These are phyloP conservation scores for Claviceps cyperi DNA, from an alignment of 2,329 filamentous ascomycete genomes.

Conservation along the genomic window DNA sequence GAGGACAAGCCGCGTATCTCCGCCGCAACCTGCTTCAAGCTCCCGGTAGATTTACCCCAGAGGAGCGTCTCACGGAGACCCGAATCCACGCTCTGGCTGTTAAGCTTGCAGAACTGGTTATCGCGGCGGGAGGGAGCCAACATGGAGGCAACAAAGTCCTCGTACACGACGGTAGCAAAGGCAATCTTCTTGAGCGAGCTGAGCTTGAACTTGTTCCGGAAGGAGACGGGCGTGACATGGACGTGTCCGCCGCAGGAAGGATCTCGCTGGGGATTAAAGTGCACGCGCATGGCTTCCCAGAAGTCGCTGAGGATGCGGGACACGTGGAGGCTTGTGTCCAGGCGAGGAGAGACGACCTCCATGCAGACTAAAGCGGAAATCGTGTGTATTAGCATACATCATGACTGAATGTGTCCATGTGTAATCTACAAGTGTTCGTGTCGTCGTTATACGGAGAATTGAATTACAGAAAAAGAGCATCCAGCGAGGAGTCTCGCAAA, in stretches of 20 bases:
- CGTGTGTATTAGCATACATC: not conserved
- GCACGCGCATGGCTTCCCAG: slow-evolving; percentile 27
- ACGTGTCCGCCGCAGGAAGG: slow-evolving; percentile 24
- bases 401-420: not conserved
- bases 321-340: slow-evolving; percentile 20
- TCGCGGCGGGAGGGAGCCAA: slow-evolving; percentile 19
- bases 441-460: not conserved
- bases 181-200: slow-evolving; percentile 22
- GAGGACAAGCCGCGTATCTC: slow-evolving; percentile 13
- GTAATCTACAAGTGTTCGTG: not conserved
- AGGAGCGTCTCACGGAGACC: slow-evolving; percentile 16
- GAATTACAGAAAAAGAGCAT: too few species aligned
- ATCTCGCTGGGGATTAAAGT: slow-evolving; percentile 23
- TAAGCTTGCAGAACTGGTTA: slow-evolving; percentile 22
- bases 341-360: slow-evolving; percentile 25
- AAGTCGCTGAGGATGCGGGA: slow-evolving; percentile 22
- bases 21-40: slow-evolving; percentile 16
- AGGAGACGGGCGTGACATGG: slow-evolving; percentile 22
- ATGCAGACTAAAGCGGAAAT: slow-evolving; percentile 19
- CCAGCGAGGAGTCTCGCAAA: too few species aligned
- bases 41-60: slow-evolving; percentile 14
- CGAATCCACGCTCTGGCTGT: slow-evolving; percentile 17
- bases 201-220: slow-evolving; percentile 21
- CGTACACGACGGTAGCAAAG: slow-evolving; percentile 21
- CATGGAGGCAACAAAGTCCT: slow-evolving; percentile 19